Evolutionary conservation across 1,139 yeast species (phyloP).

Genomic region (Saccharomycopsis phalli): DNA sequence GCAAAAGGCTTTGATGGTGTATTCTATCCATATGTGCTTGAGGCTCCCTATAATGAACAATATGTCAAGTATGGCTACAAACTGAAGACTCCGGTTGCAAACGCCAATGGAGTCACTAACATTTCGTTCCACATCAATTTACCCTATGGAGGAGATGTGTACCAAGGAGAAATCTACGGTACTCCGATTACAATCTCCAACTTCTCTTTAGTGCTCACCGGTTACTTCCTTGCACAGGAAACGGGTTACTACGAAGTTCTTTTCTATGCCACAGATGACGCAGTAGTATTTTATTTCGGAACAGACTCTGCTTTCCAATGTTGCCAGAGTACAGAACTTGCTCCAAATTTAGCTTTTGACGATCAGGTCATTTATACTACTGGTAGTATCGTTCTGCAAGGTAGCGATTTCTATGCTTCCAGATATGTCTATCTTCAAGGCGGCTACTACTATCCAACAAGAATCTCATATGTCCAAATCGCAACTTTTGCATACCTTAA

Average conservation of each 20-base stretch:
- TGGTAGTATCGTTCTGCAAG: too few species aligned
- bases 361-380: conserved; percentile 5
- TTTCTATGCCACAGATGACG: conserved; percentile 22
- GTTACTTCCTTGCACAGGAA: conserved; percentile 23
- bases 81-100: neutral
- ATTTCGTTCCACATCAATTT: too few species aligned
- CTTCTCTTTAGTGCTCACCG: conserved; percentile 23
- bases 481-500: conserved; percentile 15
- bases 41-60: neutral
- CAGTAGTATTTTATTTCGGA: conserved; percentile 23
- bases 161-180: conserved; percentile 18
- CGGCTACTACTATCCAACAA: conserved; percentile 15
- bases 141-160: too few species aligned
- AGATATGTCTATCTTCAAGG: conserved; percentile 20
- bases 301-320: conserved; percentile 22
- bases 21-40: neutral
- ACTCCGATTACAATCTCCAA: conserved; percentile 22
- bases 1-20: neutral
- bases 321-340: conserved; percentile 16
- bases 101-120: neutral
- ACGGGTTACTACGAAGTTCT: conserved; percentile 22
- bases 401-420: conserved; percentile 8
- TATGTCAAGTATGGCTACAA: neutral
- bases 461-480: conserved; percentile 19
- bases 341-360: conserved; percentile 1